Conservation (phyloP, 2,329 filamentous ascomycete species). For the Keithomyces neogunnii region DNA sequence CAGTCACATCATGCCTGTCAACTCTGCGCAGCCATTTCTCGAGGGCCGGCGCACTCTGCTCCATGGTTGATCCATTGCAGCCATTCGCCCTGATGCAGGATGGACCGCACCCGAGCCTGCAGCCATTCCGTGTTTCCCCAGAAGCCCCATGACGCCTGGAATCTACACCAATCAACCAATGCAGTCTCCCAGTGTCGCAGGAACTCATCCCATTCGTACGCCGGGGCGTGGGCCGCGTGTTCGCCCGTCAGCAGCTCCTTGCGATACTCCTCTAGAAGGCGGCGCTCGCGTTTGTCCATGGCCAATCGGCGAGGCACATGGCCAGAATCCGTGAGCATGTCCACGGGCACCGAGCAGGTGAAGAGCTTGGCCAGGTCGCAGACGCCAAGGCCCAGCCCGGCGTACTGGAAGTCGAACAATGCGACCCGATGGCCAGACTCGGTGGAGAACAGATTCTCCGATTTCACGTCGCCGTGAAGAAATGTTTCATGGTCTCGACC, state of each 20-base stretch:
- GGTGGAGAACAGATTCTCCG: constrained; percentile 57
- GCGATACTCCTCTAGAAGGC: constrained; percentile 43
- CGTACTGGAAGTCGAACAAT: constrained; percentile 64
- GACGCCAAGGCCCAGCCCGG: constrained; percentile 54
- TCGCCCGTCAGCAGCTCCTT: constrained; percentile 19
- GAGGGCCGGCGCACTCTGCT: neutral
- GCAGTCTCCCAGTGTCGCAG: constrained; percentile 57
- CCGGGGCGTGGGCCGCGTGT: neutral
- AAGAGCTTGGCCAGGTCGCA: constrained; percentile 61
- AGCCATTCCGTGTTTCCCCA: constrained; percentile 54
- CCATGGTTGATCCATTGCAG: constrained; percentile 28
- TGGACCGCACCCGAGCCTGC: constrained; percentile 42
- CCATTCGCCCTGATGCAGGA: constrained; percentile 37
- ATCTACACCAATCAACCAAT: constrained; percentile 58
- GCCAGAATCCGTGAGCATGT: constrained; percentile 34
- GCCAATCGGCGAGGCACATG: constrained; percentile 27
- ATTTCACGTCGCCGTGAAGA: constrained; percentile 63
- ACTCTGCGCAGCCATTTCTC: no score
- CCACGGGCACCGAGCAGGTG: constrained; percentile 53
- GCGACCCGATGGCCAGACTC: constrained; percentile 40
- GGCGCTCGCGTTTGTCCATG: constrained; percentile 42
- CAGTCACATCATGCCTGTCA: no score
- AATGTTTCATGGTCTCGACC: constrained; percentile 42
- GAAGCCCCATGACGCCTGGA: constrained; percentile 53
- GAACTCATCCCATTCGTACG: constrained; percentile 47